Conservation (phyloP, 352 stramenopile genomes). For the Phytophthora rubi region DNA sequence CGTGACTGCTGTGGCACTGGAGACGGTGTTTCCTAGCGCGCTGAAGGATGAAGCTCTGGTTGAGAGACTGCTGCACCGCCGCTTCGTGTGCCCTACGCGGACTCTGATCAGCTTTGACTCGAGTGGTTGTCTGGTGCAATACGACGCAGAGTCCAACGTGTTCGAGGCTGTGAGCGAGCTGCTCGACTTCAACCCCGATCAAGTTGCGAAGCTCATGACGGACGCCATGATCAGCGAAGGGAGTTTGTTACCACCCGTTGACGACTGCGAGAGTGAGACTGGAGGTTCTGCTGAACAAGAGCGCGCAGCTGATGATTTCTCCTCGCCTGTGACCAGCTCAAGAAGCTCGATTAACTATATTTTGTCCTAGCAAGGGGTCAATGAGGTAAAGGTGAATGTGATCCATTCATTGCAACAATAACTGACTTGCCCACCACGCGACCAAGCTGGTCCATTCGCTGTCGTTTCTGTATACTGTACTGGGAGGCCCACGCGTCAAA, state of each 20-base stretch:
- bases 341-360: slow-evolving; percentile 30
- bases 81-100: slow-evolving; percentile 39
- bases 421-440: neutral
- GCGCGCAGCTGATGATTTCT: neutral
- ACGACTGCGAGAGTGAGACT: slow-evolving; percentile 4
- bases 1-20: slow-evolving; percentile 27
- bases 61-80: slow-evolving; percentile 17
- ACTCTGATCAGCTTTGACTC: slow-evolving; percentile 44
- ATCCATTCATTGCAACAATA: neutral
- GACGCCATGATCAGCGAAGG: slow-evolving; percentile 38
- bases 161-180: slow-evolving; percentile 39
- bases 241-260: slow-evolving; percentile 31
- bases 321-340: slow-evolving; percentile 2
- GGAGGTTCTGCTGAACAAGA: slow-evolving; percentile 2
- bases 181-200: slow-evolving; percentile 24
- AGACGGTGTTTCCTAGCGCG: slow-evolving; percentile 35
- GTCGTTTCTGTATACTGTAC: neutral
- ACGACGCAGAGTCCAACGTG: slow-evolving; percentile 45
- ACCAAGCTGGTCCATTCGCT: neutral
- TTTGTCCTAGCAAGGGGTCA: slow-evolving; percentile 15
- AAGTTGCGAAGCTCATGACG: slow-evolving; percentile 29
- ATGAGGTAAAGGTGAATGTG: neutral
- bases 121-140: slow-evolving; percentile 29
- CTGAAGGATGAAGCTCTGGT: slow-evolving; percentile 22
- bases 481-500: neutral